Evolutionary conservation across 2,329 filamentous ascomycete species (phyloP).

Genomic region (Aspergillaceae sp.): DNA sequence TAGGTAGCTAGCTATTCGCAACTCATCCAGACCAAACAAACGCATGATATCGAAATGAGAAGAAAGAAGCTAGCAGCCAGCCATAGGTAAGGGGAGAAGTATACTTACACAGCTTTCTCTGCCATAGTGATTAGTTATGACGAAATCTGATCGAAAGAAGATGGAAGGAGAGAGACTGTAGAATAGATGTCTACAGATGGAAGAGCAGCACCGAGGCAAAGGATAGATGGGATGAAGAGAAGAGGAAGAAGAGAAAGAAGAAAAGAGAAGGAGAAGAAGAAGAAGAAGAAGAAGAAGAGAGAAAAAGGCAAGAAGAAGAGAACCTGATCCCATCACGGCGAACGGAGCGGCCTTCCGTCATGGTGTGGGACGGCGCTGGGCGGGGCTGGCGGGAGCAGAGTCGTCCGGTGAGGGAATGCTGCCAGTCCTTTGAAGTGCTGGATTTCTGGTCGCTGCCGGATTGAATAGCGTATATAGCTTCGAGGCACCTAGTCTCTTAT

Average conservation of each 20-base stretch:
- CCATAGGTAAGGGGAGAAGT: not conserved
- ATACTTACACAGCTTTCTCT: slow-evolving; percentile 38
- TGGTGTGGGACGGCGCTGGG: slow-evolving; percentile 16
- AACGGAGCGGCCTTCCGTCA: slow-evolving; percentile 33
- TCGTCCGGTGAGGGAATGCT: slow-evolving; percentile 20
- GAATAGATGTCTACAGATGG: slow-evolving; percentile 9
- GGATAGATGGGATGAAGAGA: slow-evolving; percentile 1
- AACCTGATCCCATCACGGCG: slow-evolving; percentile 10
- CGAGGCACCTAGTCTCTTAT: not conserved
- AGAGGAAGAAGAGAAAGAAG: slow-evolving; percentile 10
- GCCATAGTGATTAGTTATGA: slow-evolving; percentile 28
- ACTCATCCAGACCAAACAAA: slow-evolving; percentile 1
- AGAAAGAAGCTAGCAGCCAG: not conserved
- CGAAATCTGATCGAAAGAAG: slow-evolving; percentile 7
- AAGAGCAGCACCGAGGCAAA: not conserved
- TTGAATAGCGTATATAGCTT: not conserved
- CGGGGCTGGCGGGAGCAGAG: slow-evolving; percentile 27
- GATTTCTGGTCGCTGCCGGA: no score
- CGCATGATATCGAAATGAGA: not conserved
- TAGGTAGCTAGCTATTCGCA: no score
- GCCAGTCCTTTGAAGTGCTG: no score
- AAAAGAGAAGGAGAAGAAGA: slow-evolving; percentile 17
- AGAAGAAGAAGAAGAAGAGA: slow-evolving; percentile 15
- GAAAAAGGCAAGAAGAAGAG: slow-evolving; percentile 2
- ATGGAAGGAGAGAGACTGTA: slow-evolving; percentile 2